A percentile compares a stretch with the other conserved stretches of the same genome.
These are phyloP conservation scores for Schizochytrium sp. DNA, from an alignment of 108 stramenopile genomes.

Conservation along the genomic window DNA sequence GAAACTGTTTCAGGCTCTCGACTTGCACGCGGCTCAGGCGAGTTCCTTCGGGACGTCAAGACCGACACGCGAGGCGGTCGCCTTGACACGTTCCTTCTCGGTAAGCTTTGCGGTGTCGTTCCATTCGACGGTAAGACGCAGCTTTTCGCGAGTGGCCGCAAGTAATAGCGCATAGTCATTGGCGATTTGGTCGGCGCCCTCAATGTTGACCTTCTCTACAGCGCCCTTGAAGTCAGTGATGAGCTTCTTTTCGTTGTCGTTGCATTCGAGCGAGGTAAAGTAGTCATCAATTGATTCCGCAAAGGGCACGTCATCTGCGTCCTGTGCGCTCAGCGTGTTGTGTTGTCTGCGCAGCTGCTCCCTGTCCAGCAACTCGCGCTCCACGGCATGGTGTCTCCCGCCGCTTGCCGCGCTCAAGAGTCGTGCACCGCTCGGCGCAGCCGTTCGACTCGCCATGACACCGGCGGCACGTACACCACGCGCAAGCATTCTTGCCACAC, in stretches of 20 bases:
- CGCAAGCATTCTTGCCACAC: no score
- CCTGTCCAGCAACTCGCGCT: neutral
- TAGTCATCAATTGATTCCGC: neutral
- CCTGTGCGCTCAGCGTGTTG: neutral
- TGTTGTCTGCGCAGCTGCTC: neutral
- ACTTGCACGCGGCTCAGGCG: neutral
- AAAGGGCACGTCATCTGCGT: neutral
- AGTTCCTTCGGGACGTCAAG: neutral
- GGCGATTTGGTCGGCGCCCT: neutral
- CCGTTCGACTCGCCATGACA: no score
- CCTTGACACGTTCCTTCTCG: slow-evolving; percentile 3
- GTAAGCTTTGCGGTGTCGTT: neutral
- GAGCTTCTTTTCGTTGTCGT: neutral
- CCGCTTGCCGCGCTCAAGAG: neutral
- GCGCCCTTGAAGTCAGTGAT: neutral
- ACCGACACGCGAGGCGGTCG: neutral
- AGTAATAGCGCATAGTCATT: neutral
- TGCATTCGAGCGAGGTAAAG: neutral
- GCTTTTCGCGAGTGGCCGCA: neutral
- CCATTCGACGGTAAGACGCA: slow-evolving; percentile 4
- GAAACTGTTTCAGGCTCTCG: no score
- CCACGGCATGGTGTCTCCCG: neutral
- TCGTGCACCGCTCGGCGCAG: neutral
- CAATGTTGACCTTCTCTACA: neutral
- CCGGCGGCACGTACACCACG: no score